Base-by-base conservation (phyloP, 2,329 filamentous ascomycete species). In the Fusarium goolgardi region DNA sequence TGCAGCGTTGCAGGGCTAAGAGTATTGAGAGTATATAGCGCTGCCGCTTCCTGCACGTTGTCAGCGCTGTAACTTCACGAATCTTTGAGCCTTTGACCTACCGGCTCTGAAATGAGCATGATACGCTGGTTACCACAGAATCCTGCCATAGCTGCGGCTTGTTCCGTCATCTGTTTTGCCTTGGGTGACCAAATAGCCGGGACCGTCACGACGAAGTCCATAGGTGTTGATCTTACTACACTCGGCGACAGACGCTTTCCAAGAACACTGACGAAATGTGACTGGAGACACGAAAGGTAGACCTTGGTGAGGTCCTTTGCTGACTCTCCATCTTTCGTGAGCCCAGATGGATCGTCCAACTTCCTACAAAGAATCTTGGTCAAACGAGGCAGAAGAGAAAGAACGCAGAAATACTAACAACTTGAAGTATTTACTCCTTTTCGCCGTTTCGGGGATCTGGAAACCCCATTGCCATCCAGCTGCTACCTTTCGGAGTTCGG, bases 141-240 rank as follows among this genome's bases (percentile, higher is more conserved):
- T 9, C 78, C 78, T 13, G 78, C 78, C 69, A 78, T 76, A 27
- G 78, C 77, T 27, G 78, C 78, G 2, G 78, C 78, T 31, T 77
- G 70, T 59, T 80, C 78, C 12, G 84, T 88, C 35, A 81, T 81
- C 41, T 84, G 79, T 52, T 85, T 87, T 31, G 85, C 84, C 7
- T 78, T 77, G 44, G 86, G 84, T 37, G 82, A 85, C 86, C 86
- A 88, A 10, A 88, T 85, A 7, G 86, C 85, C 1, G 86, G 86
- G 1, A 88, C 85, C 0, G 86, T 87, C 21, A 88, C 76, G 44
- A 88, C 81, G 57, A 86, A 86, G 55, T 87, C 81, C 63, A 86
- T 79, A 0, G 81, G 78, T 0, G 78, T 85, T 20, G 76, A 80
- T 6, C 76, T 75, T 7, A 85, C 75, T 21, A 83, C 78, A 3